Evolutionary conservation across 495 filamentous ascomycete genomes (phyloP).

Genomic region (Penicillium daleae): DNA sequence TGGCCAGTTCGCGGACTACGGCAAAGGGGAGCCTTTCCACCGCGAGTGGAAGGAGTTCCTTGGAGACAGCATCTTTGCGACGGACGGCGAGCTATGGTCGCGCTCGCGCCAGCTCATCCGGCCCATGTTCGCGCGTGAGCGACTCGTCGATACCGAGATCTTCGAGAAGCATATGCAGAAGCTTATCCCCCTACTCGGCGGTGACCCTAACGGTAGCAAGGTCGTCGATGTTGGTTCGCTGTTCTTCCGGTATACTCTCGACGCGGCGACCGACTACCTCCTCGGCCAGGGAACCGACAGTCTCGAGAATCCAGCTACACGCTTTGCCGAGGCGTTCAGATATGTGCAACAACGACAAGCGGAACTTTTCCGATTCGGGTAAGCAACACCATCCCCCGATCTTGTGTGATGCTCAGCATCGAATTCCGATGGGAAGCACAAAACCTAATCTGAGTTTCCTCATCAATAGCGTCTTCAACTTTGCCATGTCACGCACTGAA

Average conservation of each 20-base stretch:
- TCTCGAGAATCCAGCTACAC: conserved; percentile 55
- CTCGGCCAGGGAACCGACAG: conserved; percentile 77
- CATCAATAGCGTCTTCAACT: conserved; percentile 53
- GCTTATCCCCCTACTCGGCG: conserved; percentile 64
- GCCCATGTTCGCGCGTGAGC: conserved; percentile 82
- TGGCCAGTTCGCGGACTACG: conserved; percentile 68
- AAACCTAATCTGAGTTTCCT: conserved; percentile 11
- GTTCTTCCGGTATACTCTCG: conserved; percentile 81
- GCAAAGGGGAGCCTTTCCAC: conserved; percentile 73
- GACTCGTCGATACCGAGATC: conserved; percentile 76
- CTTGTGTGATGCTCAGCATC: conserved; percentile 7
- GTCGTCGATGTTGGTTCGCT: conserved; percentile 70
- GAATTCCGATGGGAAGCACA: conserved; percentile 1
- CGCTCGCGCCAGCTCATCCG: conserved; percentile 73
- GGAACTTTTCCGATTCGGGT: conserved; percentile 59
- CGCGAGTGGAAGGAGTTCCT: conserved; percentile 72
- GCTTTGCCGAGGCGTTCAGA: conserved; percentile 75
- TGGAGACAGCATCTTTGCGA: conserved; percentile 79
- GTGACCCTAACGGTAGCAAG: conserved; percentile 48
- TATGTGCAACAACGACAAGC: conserved; percentile 73
- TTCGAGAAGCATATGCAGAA: conserved; percentile 78
- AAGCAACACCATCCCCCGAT: conserved; percentile 19
- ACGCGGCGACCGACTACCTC: conserved; percentile 83
- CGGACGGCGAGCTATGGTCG: conserved; percentile 77
- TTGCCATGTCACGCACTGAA: conserved; percentile 56